Base-by-base conservation (phyloP, 164 flowering plant species). In the Litsea cubeba region DNA sequence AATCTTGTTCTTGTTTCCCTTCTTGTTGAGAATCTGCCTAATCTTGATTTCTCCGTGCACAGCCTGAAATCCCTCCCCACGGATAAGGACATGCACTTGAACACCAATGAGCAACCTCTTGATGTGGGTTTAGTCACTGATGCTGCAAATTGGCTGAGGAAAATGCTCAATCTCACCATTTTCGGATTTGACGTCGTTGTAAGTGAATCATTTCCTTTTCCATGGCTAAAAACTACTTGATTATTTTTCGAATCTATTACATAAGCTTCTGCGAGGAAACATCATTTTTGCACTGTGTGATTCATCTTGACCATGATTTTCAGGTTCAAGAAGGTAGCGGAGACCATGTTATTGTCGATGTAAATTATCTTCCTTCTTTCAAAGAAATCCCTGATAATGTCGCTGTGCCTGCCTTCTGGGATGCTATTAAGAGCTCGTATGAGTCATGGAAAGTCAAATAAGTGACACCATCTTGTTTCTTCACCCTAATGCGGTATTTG, bases 151-250 rank as follows among this genome's bases (percentile, higher is more conserved):
- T 88, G 91, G 92, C 90, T 95, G 20, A 79, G 81, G 77, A 81
- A 76, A 69, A 83, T 6, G 32, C 91, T 95, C 69, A 83, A 81
- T 72, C 93, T 95, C 68, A 90, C 98, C 46, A 87, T 95, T 69
- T 87, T 95, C 76, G 99, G 99, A 71, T 95, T 95, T 68, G 99
- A 95, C 83, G 99, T 91, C 75, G 97, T 95, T 74, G 99, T 94
- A 83, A 85, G 97, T 87, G 11, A 40, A 12, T 23, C 54, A 20
- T 20, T 46, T 40, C 25, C 18, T 46, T 40, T 20, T 66, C n/a
- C 5, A 12, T 28, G 35, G 28, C 46, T 18, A 25, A 69, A 63
- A 63, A 23, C 28, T 23, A 5, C 14, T 63, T 63, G 8, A 63
- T 17, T 54, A 54, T 54, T 54, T 3, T 70, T 1, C 7, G 64